Evolutionary conservation across 768 basidiomycete species (phyloP), one percentile per base, ranked within the genome.

Genomic region (Russula compacta): DNA sequence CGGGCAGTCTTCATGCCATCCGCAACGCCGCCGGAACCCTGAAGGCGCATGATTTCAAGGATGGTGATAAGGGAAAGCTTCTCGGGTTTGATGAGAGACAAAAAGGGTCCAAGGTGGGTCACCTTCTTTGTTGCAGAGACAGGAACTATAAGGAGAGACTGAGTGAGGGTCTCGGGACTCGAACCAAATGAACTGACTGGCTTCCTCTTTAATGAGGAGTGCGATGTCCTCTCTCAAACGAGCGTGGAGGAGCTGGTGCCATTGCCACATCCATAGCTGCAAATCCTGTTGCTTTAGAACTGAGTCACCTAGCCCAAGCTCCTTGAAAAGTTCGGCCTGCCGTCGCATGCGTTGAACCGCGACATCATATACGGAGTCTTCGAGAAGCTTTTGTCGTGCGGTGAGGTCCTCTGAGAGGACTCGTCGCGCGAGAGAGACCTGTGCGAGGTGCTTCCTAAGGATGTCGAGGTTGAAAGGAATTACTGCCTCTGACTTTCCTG

Each of bases 1-100:
- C 92, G 79, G 0, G 93, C 81, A 0, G 92, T 87, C 73, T 97
- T 95, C 86, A 95, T 91, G 4, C 94, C 95, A 43, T 86, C 83
- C 0, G 77, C 67, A n/a, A 93, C 78, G 12, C 90, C 89, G 6
- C 90, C 88, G 1, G 81, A 77, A 6, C 89, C 86, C 36, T 86
- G 82, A 11, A 93, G 71, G 6, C 89, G 82, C 86, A 98, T 88
- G 44, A 92, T 71, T 71, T 97, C 94, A 40, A 94, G 78, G 67
- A 98, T 92, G 10, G 90, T 89, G 68, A 98, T 84, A 17, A 95
- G 76, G 0, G 92, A 93, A 7, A 98, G 79, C 63, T 85, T 88
- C 55, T 90, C 84, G 0, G 89, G 78, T 17, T 83, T 80, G 29
- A 98, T 77, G 2, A 95, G 81, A 4, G 79, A 75, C 17, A 97